Evolutionary conservation across 768 basidiomycete species (phyloP), one percentile per base, ranked within the genome.

Genomic region (Polyporus arcularius): DNA sequence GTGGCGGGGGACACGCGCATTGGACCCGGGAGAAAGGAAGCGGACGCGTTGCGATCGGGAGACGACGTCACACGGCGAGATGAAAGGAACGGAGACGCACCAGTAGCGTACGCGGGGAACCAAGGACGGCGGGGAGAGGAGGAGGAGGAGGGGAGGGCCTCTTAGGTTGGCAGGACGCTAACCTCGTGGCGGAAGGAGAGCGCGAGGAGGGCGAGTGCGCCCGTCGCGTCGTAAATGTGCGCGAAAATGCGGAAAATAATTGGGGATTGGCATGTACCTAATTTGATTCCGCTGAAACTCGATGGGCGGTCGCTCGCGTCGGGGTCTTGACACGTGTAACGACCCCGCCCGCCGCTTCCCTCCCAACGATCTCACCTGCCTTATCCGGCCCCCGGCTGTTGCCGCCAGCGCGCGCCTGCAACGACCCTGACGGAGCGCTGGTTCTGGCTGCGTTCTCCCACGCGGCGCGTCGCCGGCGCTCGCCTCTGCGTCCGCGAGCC

Each of bases 281-380:
- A 68, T 68, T 67, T 68, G 68, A 68, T 60, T 69, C 58, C 63
- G 61, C 64, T 68, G 68, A 68, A 68, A 72, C 67, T 68, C 56
- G 68, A 56, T 53, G 58, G 14, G 49, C 55, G 55, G 62, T 28
- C 21, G 42, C 55, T 53, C 42, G 53, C 55, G 60, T 59, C 55
- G 59, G 50, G 40, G 6, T 48, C 26, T 55, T 63, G 68, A 66
- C 68, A 69, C 68, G 68, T 69, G 65, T 69, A 66, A 69, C 66
- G 66, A 50, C 58, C 49, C 50, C 62, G 60, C 48, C 65, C 52
- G 40, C 60, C 61, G 43, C 35, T 55, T 35, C 55, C 60, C 48
- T 39, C 53, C 62, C 60, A 60, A 60, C 61, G 52, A 62, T 58
- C 54, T 49, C 57, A 28, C 57, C 54, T 65, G 64, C 65, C 65